Evolutionary conservation across 768 basidiomycete genomes (phyloP).

Genomic region (Mycena floridula): DNA sequence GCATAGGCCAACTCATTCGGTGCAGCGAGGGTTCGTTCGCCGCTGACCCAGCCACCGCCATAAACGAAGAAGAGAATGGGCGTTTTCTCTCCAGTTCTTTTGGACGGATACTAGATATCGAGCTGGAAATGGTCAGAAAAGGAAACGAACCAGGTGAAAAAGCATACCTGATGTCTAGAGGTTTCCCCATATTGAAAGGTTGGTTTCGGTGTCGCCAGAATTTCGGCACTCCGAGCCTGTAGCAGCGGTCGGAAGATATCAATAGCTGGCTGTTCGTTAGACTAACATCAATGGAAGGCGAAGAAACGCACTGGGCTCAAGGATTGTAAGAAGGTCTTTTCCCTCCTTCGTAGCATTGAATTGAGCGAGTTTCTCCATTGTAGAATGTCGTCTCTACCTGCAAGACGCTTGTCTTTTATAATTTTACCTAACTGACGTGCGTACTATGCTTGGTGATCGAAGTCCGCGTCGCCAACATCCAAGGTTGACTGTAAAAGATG

Average conservation of each 20-base stretch:
- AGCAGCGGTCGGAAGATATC: constrained; percentile 44
- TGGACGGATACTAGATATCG: constrained; percentile 58
- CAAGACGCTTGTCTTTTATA: no score
- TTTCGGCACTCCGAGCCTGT: constrained; percentile 38
- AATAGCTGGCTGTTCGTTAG: no score
- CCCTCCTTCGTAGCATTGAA: no score
- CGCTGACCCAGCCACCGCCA: constrained; percentile 56
- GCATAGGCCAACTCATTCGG: constrained; percentile 47
- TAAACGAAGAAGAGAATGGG: constrained; percentile 62
- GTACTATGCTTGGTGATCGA: no score
- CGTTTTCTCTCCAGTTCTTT: constrained; percentile 23
- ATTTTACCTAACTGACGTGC: no score
- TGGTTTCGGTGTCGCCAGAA: constrained; percentile 39
- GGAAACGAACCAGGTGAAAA: neutral
- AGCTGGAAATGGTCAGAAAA: constrained; percentile 31
- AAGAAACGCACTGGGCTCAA: no score
- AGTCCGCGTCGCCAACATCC: no score
- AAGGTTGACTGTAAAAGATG: no score
- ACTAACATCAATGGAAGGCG: no score
- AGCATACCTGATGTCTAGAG: constrained; percentile 45
- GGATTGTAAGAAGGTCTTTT: no score
- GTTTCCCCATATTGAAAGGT: constrained; percentile 52
- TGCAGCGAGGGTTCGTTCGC: constrained; percentile 41
- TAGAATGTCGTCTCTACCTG: no score
- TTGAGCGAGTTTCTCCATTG: no score